phyloP scores from a whole-genome alignment of 2,329 filamentous ascomycete genomes.

The Claviceps africana region DNA sequence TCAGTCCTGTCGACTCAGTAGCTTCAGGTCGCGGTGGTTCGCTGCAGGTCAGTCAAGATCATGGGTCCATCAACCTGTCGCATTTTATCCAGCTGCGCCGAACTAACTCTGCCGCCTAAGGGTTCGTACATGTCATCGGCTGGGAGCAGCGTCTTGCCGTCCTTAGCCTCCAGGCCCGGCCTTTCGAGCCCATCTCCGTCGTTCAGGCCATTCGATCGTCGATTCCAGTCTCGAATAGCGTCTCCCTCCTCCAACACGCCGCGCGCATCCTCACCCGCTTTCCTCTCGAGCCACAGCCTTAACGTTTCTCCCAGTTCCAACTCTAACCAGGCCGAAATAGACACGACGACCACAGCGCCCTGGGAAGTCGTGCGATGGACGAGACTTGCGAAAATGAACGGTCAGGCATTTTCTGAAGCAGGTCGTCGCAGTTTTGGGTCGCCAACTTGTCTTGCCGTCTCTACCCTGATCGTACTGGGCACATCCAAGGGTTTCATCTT shows the following conservation, averaged over 20 bases:
- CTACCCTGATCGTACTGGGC: constrained; percentile 76
- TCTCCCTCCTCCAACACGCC: constrained; percentile 43
- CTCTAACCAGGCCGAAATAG: constrained; percentile 47
- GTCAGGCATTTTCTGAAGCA: constrained; percentile 80
- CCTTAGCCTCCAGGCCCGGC: constrained; percentile 51
- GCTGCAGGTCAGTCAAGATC: constrained; percentile 45
- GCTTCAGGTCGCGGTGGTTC: constrained; percentile 70
- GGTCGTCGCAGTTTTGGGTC: constrained; percentile 86
- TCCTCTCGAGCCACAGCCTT: constrained; percentile 63
- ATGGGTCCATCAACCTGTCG: background rate
- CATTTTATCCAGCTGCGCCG: background rate
- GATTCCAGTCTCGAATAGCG: constrained; percentile 77
- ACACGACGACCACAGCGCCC: constrained; percentile 56
- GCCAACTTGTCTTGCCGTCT: constrained; percentile 79
- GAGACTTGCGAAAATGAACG: constrained; percentile 75
- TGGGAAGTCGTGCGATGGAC: constrained; percentile 99
- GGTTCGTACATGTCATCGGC: constrained; percentile 50
- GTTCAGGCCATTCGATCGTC: constrained; percentile 83
- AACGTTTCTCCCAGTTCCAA: constrained; percentile 68
- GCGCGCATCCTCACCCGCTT: constrained; percentile 62
- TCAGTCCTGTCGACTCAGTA: constrained; percentile 55
- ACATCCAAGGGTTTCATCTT: constrained; percentile 90
- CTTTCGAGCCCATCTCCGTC: constrained; percentile 62
- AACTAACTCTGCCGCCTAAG: constrained; percentile 25
- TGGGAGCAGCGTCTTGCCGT: constrained; percentile 60